These are phyloP conservation scores for Ustilago vetiveriae DNA, from an alignment of 1,284 basidiomycete species.

Conservation along the genomic window DNA sequence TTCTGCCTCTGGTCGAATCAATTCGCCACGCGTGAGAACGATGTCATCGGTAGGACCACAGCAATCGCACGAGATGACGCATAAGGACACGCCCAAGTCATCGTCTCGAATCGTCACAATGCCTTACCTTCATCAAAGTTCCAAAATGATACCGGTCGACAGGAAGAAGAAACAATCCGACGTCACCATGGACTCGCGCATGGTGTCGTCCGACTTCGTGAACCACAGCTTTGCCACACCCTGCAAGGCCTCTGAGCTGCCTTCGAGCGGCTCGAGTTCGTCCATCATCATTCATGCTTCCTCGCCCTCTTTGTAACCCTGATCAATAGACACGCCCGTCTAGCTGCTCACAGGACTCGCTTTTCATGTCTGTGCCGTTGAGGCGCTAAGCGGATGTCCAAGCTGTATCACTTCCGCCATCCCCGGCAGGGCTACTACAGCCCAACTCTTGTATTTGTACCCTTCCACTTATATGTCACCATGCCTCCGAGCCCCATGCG, in stretches of 20 bases:
- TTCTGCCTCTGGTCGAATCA: slow-evolving; percentile 30
- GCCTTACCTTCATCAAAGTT: slow-evolving; percentile 7
- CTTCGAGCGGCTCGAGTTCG: slow-evolving; percentile 17
- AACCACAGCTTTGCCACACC: neutral
- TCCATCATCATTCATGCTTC: slow-evolving; percentile 27
- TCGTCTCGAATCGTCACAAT: slow-evolving; percentile 25
- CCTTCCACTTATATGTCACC: no score
- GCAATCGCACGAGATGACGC: neutral
- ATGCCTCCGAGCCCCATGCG: no score
- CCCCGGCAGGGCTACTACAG: no score
- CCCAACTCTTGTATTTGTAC: no score
- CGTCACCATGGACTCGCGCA: neutral
- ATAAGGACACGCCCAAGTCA: neutral
- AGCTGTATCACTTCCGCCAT: no score
- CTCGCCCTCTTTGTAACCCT: slow-evolving; percentile 5
- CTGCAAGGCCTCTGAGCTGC: slow-evolving; percentile 1
- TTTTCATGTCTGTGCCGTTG: no score
- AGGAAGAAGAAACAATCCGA: neutral
- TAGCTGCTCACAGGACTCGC: neutral
- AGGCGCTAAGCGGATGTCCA: no score
- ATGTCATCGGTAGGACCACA: slow-evolving; percentile 16
- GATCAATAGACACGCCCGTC: neutral
- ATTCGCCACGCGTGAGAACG: slow-evolving; percentile 9
- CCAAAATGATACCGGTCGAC: neutral
- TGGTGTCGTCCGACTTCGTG: neutral